These are phyloP conservation scores for Colletotrichum destructivum DNA, from an alignment of 2,329 filamentous ascomycete species.

Conservation along the genomic window DNA sequence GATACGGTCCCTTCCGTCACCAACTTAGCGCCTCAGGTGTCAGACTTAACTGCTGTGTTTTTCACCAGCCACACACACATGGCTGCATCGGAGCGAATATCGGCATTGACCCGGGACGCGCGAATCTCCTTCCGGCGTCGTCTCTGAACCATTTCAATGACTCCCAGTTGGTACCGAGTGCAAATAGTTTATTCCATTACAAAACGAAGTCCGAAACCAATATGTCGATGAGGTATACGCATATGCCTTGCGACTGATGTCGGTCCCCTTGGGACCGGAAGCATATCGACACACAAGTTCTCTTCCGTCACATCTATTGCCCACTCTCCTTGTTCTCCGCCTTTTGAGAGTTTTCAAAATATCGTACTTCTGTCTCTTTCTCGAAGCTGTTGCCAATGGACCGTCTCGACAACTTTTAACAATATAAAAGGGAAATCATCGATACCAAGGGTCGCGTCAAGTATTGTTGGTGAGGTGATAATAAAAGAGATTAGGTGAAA, in stretches of 20 bases:
- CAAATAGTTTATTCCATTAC: neutral
- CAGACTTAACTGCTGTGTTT: slow-evolving; percentile 14
- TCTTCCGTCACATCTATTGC: neutral
- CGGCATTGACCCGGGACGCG: neutral
- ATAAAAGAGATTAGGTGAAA: neutral
- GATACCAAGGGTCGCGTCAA: neutral
- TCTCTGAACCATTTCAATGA: neutral
- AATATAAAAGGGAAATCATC: neutral
- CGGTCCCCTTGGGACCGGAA: neutral
- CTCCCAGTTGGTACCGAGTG: neutral
- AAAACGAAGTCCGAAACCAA: neutral
- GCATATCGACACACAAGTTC: neutral
- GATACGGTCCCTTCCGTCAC: slow-evolving; percentile 7
- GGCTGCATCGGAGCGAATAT: slow-evolving; percentile 6
- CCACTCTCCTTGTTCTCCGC: neutral
- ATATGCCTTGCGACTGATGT: neutral
- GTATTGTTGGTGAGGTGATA: neutral
- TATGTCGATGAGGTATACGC: no score
- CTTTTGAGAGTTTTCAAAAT: neutral
- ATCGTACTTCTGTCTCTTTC: no score
- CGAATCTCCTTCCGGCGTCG: neutral
- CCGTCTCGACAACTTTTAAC: neutral
- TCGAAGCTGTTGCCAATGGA: neutral
- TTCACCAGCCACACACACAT: slow-evolving; percentile 11
- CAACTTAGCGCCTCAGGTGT: slow-evolving; percentile 20